These are phyloP conservation scores for Hypericum androsaemum DNA, from an alignment of 345 rosid genomes.

Conservation along the genomic window DNA sequence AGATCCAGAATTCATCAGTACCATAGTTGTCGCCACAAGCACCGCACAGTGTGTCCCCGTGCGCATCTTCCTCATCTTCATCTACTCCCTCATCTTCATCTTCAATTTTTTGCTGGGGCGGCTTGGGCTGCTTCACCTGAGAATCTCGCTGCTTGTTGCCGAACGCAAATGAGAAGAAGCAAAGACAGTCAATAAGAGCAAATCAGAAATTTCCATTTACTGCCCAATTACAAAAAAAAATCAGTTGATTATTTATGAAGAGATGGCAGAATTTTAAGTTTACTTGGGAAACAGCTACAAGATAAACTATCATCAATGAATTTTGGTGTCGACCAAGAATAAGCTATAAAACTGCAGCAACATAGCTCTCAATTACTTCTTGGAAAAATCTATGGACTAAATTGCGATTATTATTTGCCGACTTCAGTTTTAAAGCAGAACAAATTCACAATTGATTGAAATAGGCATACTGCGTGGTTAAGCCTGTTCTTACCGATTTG, in stretches of 20 bases:
- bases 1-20: conserved; percentile 75
- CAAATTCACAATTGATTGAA: too few species aligned
- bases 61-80: conserved; percentile 59
- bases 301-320: too few species aligned
- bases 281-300: too few species aligned
- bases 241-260: too few species aligned
- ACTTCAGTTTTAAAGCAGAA: too few species aligned
- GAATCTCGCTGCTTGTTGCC: conserved; percentile 41
- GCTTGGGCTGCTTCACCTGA: conserved; percentile 36
- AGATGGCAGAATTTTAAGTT: too few species aligned
- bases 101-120: conserved; percentile 27
- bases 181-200: background rate
- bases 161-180: conserved; percentile 8
- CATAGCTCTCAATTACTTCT: too few species aligned
- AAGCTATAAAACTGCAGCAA: too few species aligned
- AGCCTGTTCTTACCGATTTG: conserved; percentile 34
- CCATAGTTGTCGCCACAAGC: conserved; percentile 76
- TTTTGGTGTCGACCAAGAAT: too few species aligned
- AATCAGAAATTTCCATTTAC: background rate
- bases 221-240: too few species aligned
- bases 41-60: conserved; percentile 65
- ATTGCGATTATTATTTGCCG: too few species aligned
- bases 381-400: too few species aligned
- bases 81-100: conserved; percentile 58
- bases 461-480: background rate